Percentiles rank a stretch among this genome's conserved stretches.
Conservation (phyloP, 1,284 basidiomycete species). For the Ganoderma leucocontextum region DNA sequence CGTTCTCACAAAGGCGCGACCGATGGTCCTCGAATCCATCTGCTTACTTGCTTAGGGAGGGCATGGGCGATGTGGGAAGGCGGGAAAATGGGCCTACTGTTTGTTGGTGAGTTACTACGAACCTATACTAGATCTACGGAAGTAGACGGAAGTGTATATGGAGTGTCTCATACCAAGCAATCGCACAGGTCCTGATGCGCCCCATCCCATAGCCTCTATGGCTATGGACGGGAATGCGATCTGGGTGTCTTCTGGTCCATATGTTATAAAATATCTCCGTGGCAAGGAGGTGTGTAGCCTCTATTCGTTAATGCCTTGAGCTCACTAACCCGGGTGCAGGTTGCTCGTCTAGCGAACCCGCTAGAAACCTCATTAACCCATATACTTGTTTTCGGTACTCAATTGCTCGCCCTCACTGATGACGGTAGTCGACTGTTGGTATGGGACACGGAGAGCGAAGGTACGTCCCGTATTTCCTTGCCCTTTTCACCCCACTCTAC, state of each 20-base stretch:
- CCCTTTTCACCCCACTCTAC: neutral
- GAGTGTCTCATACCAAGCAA: slow-evolving; percentile 5
- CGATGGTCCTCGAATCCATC: slow-evolving; percentile 81
- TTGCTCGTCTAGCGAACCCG: slow-evolving; percentile 66
- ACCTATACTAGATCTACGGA: neutral
- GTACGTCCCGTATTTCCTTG: slow-evolving; percentile 48
- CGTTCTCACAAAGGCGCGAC: slow-evolving; percentile 89
- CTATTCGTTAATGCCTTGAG: slow-evolving; percentile 17
- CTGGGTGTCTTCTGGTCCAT: slow-evolving; percentile 79
- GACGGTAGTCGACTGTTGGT: slow-evolving; percentile 83
- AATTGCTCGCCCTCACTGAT: slow-evolving; percentile 82
- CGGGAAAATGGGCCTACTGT: slow-evolving; percentile 90
- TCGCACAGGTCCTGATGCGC: slow-evolving; percentile 78
- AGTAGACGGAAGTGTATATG: too few species aligned
- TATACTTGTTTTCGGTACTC: slow-evolving; percentile 82
- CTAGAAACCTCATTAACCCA: slow-evolving; percentile 64
- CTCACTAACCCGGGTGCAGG: slow-evolving; percentile 44
- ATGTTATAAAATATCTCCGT: slow-evolving; percentile 82
- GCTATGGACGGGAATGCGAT: slow-evolving; percentile 88
- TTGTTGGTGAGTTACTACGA: slow-evolving; percentile 77
- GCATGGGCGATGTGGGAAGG: slow-evolving; percentile 99
- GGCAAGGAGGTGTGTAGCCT: slow-evolving; percentile 79
- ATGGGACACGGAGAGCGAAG: slow-evolving; percentile 77
- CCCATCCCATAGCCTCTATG: slow-evolving; percentile 78
- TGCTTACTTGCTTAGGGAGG: slow-evolving; percentile 90